Evolutionary conservation across 805 yeast genomes (phyloP), one percentile per base, ranked within the genome.

Genomic region (Saccharomycopsis fermentans): DNA sequence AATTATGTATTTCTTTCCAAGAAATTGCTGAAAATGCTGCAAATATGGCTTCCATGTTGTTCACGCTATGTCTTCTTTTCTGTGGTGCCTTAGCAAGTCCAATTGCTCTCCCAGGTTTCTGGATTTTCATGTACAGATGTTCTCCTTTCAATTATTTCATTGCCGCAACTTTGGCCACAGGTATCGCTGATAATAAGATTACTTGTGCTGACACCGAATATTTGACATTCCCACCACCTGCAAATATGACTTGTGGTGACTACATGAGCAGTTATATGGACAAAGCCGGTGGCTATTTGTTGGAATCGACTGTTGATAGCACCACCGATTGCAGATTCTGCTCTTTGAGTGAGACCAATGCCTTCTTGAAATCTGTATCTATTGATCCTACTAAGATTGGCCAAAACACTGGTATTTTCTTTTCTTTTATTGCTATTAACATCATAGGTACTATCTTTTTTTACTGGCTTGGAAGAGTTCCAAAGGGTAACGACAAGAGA

Each of bases 81-180:
- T 85, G 90, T 77, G 96, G 96, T 77, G 88, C 84, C 50, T 73
- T 87, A 73, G 82, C 80, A 16, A 73, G 80, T 32, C 79, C 82
- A 52, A 66, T 74, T 24, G 73, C 70, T 35, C 67, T 84, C 73
- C 87, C 87, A 36, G 82, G 89, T n/a, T 87, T 87, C 76, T 84
- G 91, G 90, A 74, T 78, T 52, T 86, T 85, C 76, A 83, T 86
- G 89, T 86, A 85, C 76, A 76, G 90, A 68, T 78, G 76, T 24
- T 81, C 84, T 26, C 92, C 94, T 19, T 73, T 84, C 63, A 82
- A 90, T 1, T 87, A 86, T 64, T 76, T 84, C 72, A 73, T 86
- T 57, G 72, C 76, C 21, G 83, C 81, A 48, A 69, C 81, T 63
- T 68, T 84, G 58, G 70, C 81, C 40, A 73, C 79, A 54, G 87